Base-by-base conservation (phyloP, 1,284 basidiomycete genomes). In the Rhodotorula sp. region DNA sequence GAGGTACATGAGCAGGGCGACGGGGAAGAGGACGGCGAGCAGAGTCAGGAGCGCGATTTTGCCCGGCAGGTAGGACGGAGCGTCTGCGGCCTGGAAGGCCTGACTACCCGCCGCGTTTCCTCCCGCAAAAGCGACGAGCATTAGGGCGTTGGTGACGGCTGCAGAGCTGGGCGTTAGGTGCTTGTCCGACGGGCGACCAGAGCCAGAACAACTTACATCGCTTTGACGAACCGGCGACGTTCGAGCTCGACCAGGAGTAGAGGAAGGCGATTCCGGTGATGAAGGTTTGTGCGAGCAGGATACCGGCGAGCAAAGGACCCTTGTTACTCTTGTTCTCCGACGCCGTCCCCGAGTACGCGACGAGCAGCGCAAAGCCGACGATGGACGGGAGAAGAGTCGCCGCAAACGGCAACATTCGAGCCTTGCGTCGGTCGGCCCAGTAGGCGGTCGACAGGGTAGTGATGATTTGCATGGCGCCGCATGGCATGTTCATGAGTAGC, bases 171-270 rank as follows among this genome's bases (percentile, higher is more conserved):
- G 77, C 77, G 76, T 76, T 42, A 42, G 37, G 10, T 42, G n/a
- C n/a, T n/a, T n/a, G n/a, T n/a, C n/a, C n/a, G n/a, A n/a, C n/a
- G n/a, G n/a, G n/a, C n/a, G n/a, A n/a, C n/a, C n/a, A n/a, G n/a
- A n/a, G n/a, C n/a, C n/a, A n/a, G n/a, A 3, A 6, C 20, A 42
- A 30, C 67, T 17, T 18, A 58, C 76, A 51, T 37, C 77, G 89
- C 82, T 89, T 89, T 2, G 87, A 88, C 65, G 87, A 85, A 2
- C 88, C 88, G 51, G 84, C 84, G 0, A 86, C 87, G 76, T 89
- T 89, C 60, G 85, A 86, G 3, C 86, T 86, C 67, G 88, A 88
- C 75, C 87, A 89, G 0, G 86, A 86, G 72, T 88, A 89, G 26
- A 89, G 83, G 0, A 85, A 84, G 0, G 87, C 84, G 15, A 89